Base-by-base conservation (phyloP, 139 green algal species). In the Picochlorum sp. region DNA sequence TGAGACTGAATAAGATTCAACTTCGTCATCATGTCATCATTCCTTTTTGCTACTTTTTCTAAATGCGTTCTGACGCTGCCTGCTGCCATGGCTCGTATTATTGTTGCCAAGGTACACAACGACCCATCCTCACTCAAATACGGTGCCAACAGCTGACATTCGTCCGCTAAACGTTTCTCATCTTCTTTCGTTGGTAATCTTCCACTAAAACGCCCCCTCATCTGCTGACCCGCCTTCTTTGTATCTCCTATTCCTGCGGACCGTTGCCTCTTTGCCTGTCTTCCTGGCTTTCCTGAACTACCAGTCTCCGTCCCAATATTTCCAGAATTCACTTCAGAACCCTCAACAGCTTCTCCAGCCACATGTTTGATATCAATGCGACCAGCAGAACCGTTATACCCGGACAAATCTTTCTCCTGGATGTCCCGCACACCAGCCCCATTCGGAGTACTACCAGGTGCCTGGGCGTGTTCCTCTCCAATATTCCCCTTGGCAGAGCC, bases 141-240 rank as follows among this genome's bases (percentile, higher is more conserved):
- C 13, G 82, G 85, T 0, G 76, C 86, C 7, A 95, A 69, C 56
- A 89, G 64, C 62, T 74, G 69, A 77, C 87, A 95, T 75, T 95
- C 87, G 16, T 89, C 80, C n/a, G 70, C 78, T 44, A 95, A 70
- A 50, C 66, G 61, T 64, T 82, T 82, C 62, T 95, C 87, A 61
- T 95, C 86, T 30, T 85, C 80, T 72, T 95, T 95, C 24, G 83
- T 90, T 51, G 82, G 77, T 55, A 95, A 80, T 5, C 87, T 78
- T 3, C 87, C 87, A 63, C 74, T 85, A 67, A 92, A 92, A 21
- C 85, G 76, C 44, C 85, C 85, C 74, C 89, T 79, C 54, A 90
- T 73, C 55, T 58, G 47, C 45, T 77, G 63, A 11, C n/a, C 26
- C 45, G 63, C 30, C 21, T 50, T 44, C 49, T n/a, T 49, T 5